phyloP scores from a whole-genome alignment of 2,329 filamentous ascomycete genomes.

The Aspergillus fijiensis region DNA sequence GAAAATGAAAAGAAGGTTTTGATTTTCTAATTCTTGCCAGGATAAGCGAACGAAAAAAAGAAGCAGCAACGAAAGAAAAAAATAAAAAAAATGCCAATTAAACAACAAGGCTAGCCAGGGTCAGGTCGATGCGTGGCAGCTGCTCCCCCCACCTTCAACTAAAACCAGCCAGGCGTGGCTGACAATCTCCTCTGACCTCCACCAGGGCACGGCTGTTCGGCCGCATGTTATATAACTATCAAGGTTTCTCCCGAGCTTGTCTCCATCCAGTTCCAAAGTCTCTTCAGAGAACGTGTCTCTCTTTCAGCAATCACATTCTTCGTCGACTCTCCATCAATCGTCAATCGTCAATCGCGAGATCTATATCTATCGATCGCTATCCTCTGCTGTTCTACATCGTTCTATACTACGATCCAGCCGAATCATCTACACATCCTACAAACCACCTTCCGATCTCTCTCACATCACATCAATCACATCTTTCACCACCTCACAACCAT shows the following conservation, averaged over 20 bases:
- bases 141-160: constrained; percentile 9
- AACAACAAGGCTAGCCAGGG: constrained; percentile 6
- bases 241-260: constrained; percentile 16
- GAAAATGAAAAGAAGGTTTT: neutral
- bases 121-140: constrained; percentile 2
- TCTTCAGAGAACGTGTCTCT: constrained; percentile 5
- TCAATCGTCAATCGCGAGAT: neutral
- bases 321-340: neutral
- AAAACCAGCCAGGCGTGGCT: constrained; percentile 6
- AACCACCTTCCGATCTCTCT: neutral
- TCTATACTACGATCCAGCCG: constrained; percentile 4
- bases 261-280: constrained; percentile 4
- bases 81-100: constrained; percentile 9
- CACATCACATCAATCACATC: neutral
- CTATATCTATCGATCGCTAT: neutral
- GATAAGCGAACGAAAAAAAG: constrained; percentile 1
- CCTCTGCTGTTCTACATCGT: neutral
- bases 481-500: constrained; percentile 8
- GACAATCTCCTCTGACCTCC: constrained; percentile 8
- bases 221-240: constrained; percentile 19
- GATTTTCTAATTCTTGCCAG: neutral
- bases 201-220: constrained; percentile 9
- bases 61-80: neutral
- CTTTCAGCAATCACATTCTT: constrained; percentile 1
- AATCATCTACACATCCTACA: neutral